These are phyloP conservation scores for Calonectria hongkongensis DNA, from an alignment of 2,329 filamentous ascomycete species.

Conservation along the genomic window DNA sequence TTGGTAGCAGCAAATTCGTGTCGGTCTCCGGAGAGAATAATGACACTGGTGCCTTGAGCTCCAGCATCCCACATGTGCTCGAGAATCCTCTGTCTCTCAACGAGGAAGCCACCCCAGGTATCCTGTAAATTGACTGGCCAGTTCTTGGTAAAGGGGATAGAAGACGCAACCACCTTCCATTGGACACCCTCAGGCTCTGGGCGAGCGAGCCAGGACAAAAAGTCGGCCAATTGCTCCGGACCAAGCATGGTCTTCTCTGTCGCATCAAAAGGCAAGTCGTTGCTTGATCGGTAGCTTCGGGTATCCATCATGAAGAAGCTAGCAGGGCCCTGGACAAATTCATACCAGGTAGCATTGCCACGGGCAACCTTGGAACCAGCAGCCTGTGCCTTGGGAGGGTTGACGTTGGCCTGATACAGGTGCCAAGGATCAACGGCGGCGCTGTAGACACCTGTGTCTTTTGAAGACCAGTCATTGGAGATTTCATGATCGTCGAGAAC, in stretches of 20 bases:
- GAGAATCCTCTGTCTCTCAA: constrained; percentile 85
- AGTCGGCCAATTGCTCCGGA: constrained; percentile 83
- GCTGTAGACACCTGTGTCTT: constrained; percentile 86
- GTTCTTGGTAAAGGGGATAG: constrained; percentile 97
- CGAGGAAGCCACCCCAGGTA: constrained; percentile 94
- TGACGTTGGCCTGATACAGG: constrained; percentile 89
- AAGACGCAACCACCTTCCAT: constrained; percentile 95
- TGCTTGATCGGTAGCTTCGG: constrained; percentile 86
- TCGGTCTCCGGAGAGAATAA: constrained; percentile 92
- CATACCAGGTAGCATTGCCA: constrained; percentile 85
- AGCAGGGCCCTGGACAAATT: constrained; percentile 91
- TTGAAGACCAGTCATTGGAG: constrained; percentile 91
- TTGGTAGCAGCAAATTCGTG: constrained; percentile 97
- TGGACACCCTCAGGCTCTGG: constrained; percentile 85
- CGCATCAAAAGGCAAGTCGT: constrained; percentile 74
- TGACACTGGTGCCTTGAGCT: constrained; percentile 83
- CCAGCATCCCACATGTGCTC: constrained; percentile 95
- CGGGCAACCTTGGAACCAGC: constrained; percentile 63
- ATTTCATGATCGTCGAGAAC: constrained; percentile 98
- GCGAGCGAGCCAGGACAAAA: constrained; percentile 84
- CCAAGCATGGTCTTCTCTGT: constrained; percentile 92
- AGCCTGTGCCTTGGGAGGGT: constrained; percentile 82
- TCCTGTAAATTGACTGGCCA: constrained; percentile 92
- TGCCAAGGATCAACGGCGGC: constrained; percentile 89
- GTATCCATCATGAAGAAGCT: constrained; percentile 98